Conservation (phyloP, 164 flowering plant genomes). For the Kalanchoe fedtschenkoi region DNA sequence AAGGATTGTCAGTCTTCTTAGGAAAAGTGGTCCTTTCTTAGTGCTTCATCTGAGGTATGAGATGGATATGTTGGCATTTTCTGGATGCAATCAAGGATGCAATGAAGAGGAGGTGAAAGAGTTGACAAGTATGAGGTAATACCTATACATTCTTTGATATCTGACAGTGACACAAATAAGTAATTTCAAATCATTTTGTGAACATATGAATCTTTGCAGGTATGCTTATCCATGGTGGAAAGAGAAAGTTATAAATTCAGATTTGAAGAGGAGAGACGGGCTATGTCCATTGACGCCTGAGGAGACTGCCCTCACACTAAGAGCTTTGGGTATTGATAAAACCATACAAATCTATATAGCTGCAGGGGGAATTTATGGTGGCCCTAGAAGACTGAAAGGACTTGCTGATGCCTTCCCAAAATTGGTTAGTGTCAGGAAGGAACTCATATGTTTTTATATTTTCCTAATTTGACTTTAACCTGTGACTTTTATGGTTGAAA, state of each 20-base stretch:
- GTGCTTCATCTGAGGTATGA: conserved; percentile 62
- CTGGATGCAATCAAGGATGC: conserved; percentile 55
- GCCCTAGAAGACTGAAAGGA: conserved; percentile 56
- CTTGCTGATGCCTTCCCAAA: conserved; percentile 60
- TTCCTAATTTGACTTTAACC: too few species aligned
- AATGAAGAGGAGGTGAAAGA: conserved; percentile 30
- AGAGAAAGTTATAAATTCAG: conserved; percentile 77
- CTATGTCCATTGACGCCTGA: conserved; percentile 90
- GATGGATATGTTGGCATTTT: conserved; percentile 64
- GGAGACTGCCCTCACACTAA: conserved; percentile 68
- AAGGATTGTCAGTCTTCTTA: conserved; percentile 27
- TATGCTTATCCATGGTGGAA: conserved; percentile 99
- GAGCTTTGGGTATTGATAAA: conserved; percentile 66
- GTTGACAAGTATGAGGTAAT: conserved; percentile 40
- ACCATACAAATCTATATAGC: conserved; percentile 71
- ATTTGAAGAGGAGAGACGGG: conserved; percentile 73
- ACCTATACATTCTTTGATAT: background rate
- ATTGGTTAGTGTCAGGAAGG: conserved; percentile 39
- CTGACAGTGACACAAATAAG: too few species aligned
- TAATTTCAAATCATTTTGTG: background rate
- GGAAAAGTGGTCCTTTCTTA: conserved; percentile 40
- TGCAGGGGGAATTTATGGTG: conserved; percentile 89
- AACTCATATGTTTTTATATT: background rate
- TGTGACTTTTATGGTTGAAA: conserved; percentile 8
- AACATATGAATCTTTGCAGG: conserved; percentile 23